Evolutionary conservation across 495 filamentous ascomycete genomes (phyloP).

Genomic region (Aspergillus mulundensis): DNA sequence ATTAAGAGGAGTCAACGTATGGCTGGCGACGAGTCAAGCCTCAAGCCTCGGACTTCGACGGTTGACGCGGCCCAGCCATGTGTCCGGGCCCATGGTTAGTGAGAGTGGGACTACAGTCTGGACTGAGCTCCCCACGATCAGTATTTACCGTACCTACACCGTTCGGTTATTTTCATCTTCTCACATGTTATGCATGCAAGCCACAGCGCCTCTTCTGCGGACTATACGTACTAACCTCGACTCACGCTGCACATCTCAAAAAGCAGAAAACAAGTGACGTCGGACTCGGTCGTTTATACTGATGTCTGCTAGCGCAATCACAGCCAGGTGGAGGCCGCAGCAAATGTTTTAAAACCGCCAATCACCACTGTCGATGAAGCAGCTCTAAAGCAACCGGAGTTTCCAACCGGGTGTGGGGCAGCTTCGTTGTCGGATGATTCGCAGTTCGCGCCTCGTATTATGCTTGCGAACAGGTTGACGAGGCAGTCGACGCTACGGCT

Average conservation of each 20-base stretch:
- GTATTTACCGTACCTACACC: no score
- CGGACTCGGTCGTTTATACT: background rate
- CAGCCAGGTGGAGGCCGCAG: background rate
- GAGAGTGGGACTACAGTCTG: background rate
- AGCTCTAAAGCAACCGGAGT: conserved; percentile 1
- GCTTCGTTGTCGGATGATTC: background rate
- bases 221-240: no score
- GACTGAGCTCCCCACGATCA: background rate
- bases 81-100: conserved; percentile 1
- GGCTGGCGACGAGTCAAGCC: no score
- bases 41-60: background rate
- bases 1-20: no score
- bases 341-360: background rate
- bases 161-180: background rate
- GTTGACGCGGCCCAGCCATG: conserved; percentile 7
- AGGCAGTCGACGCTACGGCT: background rate
- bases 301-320: background rate
- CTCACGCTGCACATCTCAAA: background rate
- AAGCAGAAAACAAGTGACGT: background rate
- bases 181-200: background rate
- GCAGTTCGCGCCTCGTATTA: background rate
- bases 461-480: conserved; percentile 2
- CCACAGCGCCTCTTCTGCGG: no score
- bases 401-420: conserved; percentile 2
- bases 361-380: conserved; percentile 5